These are phyloP conservation scores for Cryphonectria nitschkei DNA, from an alignment of 2,329 filamentous ascomycete genomes.

Conservation along the genomic window DNA sequence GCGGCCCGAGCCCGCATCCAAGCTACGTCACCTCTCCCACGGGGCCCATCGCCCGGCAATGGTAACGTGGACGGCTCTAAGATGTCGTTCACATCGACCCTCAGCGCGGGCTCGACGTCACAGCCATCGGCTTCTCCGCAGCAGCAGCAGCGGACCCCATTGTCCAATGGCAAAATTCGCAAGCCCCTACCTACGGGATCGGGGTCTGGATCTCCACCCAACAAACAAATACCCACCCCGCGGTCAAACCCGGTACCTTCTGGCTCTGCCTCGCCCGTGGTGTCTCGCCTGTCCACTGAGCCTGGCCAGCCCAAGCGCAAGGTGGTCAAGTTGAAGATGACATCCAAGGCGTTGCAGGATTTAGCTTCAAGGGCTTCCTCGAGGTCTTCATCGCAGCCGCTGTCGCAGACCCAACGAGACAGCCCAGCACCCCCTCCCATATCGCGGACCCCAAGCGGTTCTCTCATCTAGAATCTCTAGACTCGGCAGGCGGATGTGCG, in stretches of 20 bases:
- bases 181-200: constrained; percentile 25
- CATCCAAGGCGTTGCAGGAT: constrained; percentile 6
- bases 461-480: background rate
- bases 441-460: background rate
- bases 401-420: constrained; percentile 1
- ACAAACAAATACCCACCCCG: constrained; percentile 15
- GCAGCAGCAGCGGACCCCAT: constrained; percentile 22
- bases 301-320: constrained; percentile 17
- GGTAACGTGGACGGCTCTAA: constrained; percentile 12
- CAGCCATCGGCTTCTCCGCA: constrained; percentile 11
- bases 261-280: constrained; percentile 7
- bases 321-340: constrained; percentile 28
- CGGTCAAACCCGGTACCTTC: background rate
- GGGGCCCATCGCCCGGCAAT: constrained; percentile 18
- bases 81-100: constrained; percentile 20
- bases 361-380: background rate
- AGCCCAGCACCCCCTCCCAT: background rate
- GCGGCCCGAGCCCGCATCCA: constrained; percentile 22
- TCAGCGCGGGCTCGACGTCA: constrained; percentile 22
- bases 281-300: constrained; percentile 13
- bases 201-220: constrained; percentile 16
- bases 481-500: background rate
- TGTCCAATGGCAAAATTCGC: constrained; percentile 26
- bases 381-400: constrained; percentile 3
- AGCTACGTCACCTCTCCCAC: constrained; percentile 20